phyloP scores from a whole-genome alignment of 257 asterid species.

The Solanum raphanifolium region DNA sequence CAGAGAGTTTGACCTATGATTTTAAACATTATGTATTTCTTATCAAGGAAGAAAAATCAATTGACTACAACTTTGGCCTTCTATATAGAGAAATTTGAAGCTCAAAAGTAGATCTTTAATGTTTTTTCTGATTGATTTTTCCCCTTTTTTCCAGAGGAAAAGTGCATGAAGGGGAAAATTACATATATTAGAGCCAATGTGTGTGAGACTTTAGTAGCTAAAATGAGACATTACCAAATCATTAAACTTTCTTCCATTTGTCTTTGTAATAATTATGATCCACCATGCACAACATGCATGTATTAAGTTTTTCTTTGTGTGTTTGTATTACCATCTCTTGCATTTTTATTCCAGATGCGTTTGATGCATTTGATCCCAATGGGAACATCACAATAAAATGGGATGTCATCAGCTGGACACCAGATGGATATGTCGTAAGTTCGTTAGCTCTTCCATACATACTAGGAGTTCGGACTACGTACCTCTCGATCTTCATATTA shows the following conservation, averaged over 20 bases:
- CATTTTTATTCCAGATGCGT: constrained; percentile 26
- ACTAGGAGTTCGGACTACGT: too few species aligned
- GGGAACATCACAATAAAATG: constrained; percentile 58
- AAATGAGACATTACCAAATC: background rate
- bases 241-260: background rate
- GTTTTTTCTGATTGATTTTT: background rate
- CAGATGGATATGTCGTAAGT: constrained; percentile 59
- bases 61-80: background rate
- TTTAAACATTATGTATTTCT: background rate
- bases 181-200: background rate
- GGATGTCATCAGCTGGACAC: constrained; percentile 50
- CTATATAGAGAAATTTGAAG: background rate
- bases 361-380: constrained; percentile 52
- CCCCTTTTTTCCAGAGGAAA: background rate
- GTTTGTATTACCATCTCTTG: background rate
- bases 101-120: background rate
- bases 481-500: too few species aligned
- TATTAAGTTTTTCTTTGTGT: background rate
- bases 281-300: background rate
- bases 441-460: too few species aligned
- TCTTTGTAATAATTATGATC: background rate
- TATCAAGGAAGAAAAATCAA: background rate
- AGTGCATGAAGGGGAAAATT: background rate
- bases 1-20: background rate
- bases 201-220: background rate